Conservation (phyloP, 2,329 filamentous ascomycete species). For the Bimuria novae-zelandiae region DNA sequence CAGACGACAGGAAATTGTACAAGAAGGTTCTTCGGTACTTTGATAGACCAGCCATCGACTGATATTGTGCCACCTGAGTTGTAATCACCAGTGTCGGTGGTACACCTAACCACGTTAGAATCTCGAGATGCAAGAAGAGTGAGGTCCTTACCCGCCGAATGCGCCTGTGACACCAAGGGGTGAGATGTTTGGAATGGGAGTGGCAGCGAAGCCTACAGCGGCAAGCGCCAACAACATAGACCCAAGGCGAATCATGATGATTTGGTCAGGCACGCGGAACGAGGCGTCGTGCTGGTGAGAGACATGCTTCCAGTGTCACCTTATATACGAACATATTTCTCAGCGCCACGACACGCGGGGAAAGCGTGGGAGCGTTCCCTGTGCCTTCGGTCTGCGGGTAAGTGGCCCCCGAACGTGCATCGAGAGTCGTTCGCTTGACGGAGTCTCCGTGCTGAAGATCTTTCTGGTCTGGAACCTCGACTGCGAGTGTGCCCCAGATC, state of each 20-base stretch:
- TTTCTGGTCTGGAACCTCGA: conserved; percentile 14
- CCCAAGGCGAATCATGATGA: conserved; percentile 26
- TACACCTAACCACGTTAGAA: conserved; percentile 13
- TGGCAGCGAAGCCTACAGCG: conserved; percentile 24
- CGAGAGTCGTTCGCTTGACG: too few relatives aligned
- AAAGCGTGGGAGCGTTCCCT: too few relatives aligned
- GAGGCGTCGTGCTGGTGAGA: background rate
- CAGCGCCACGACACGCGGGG: background rate
- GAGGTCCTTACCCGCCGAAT: conserved; percentile 31
- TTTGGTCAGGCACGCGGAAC: background rate
- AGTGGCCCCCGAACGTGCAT: too few relatives aligned
- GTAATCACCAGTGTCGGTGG: conserved; percentile 28
- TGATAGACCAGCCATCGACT: conserved; percentile 53
- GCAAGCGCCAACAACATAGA: conserved; percentile 23
- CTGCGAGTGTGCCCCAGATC: background rate
- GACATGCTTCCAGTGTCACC: too few relatives aligned
- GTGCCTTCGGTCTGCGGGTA: too few relatives aligned
- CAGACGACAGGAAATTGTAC: conserved; percentile 56
- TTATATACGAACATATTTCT: background rate
- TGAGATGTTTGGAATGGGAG: conserved; percentile 25
- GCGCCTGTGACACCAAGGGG: conserved; percentile 34
- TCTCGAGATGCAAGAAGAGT: background rate
- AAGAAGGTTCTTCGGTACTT: conserved; percentile 56
- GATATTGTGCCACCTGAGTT: conserved; percentile 54
- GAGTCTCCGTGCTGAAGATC: background rate